These are phyloP conservation scores for Corymbia maculata DNA, from an alignment of 345 rosid species.

Conservation along the genomic window DNA sequence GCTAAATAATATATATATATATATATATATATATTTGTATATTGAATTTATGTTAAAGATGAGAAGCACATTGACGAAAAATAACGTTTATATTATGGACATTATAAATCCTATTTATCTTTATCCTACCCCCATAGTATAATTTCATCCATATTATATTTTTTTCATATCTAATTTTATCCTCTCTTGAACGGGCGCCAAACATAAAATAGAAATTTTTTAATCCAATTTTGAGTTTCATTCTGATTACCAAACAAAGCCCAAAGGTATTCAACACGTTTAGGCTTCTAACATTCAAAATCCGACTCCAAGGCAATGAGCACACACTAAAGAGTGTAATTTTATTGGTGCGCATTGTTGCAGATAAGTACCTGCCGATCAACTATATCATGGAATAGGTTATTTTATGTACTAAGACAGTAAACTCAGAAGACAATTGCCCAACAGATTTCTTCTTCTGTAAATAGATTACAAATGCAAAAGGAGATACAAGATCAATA, in stretches of 20 bases:
- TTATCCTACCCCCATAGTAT: not conserved
- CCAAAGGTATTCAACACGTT: not conserved
- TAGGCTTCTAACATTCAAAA: not conserved
- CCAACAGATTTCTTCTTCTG: not conserved
- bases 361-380: not conserved
- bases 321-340: not conserved
- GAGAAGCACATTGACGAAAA: no score
- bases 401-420: not conserved
- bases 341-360: not conserved
- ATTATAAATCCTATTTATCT: rapidly evolving
- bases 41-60: no score
- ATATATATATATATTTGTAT: no score
- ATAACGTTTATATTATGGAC: no score
- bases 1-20: no score
- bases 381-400: not conserved
- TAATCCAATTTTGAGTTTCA: rapidly evolving
- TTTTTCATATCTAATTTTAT: no score
- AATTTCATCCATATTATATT: no score
- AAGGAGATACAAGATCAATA: not conserved
- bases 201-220: not conserved
- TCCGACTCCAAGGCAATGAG: not conserved
- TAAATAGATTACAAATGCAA: not conserved
- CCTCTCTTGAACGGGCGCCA: not conserved
- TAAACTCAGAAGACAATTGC: not conserved
- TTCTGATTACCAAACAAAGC: no score